Percentiles rank a stretch among this genome's conserved stretches.
Conservation (phyloP, 208 protist species). For the Trypanosoma conorhini region DNA sequence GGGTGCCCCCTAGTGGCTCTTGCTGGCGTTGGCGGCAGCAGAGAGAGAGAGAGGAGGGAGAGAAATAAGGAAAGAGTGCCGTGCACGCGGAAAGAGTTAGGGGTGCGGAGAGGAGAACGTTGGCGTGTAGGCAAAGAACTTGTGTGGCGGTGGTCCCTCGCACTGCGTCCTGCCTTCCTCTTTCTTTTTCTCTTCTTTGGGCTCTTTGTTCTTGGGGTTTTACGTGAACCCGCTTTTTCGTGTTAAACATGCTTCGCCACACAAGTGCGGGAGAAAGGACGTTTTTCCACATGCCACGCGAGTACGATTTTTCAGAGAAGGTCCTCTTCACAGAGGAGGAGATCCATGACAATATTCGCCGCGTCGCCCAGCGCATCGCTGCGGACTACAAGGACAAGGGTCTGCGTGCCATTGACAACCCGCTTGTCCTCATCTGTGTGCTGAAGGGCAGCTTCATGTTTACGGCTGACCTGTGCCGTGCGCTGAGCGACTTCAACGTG, state of each 20-base stretch:
- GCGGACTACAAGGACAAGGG: slow-evolving; percentile 58
- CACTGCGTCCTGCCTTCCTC: slow-evolving; percentile 16
- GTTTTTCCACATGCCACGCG: slow-evolving; percentile 18
- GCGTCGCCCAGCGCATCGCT: slow-evolving; percentile 63
- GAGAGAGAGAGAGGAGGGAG: background rate
- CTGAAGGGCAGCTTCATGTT: slow-evolving; percentile 88
- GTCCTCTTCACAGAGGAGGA: slow-evolving; percentile 62
- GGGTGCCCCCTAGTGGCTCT: background rate
- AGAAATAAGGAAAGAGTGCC: background rate
- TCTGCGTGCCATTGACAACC: slow-evolving; percentile 44
- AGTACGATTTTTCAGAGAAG: slow-evolving; percentile 60
- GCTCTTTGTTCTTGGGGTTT: slow-evolving; percentile 10
- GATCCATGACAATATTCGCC: slow-evolving; percentile 42
- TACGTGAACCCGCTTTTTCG: background rate
- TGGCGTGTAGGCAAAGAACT: too few relatives aligned
- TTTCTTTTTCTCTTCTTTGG: slow-evolving; percentile 14
- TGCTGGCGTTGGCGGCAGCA: background rate
- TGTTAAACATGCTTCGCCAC: background rate
- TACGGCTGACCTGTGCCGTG: slow-evolving; percentile 73
- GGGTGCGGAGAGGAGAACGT: background rate
- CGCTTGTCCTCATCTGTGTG: slow-evolving; percentile 80
- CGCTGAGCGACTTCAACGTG: slow-evolving; percentile 63
- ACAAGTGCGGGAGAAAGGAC: background rate
- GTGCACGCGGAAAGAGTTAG: background rate
- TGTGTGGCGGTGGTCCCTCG: background rate